These are phyloP conservation scores for Wallacemonas sp. DNA, from an alignment of 208 protist species.

Conservation along the genomic window DNA sequence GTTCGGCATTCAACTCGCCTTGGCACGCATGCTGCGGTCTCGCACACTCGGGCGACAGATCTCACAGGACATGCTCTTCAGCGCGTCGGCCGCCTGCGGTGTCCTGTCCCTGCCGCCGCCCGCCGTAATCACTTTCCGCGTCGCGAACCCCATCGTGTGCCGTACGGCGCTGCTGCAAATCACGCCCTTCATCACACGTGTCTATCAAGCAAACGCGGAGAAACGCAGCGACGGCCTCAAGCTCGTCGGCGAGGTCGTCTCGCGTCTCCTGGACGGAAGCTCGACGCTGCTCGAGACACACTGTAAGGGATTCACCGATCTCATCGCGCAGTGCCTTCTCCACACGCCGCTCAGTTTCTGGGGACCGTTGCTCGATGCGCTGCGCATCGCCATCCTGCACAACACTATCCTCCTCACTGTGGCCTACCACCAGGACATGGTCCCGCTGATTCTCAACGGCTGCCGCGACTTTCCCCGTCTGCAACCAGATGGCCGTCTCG, in stretches of 20 bases:
- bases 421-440: slow-evolving; percentile 50
- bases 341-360: slow-evolving; percentile 47
- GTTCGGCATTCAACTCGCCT: slow-evolving; percentile 42
- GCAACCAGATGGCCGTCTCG: slow-evolving; percentile 54
- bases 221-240: slow-evolving; percentile 24
- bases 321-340: slow-evolving; percentile 40
- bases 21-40: slow-evolving; percentile 29
- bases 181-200: slow-evolving; percentile 39
- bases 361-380: slow-evolving; percentile 70
- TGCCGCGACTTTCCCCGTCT: slow-evolving; percentile 59
- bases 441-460: slow-evolving; percentile 44
- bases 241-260: slow-evolving; percentile 22
- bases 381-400: slow-evolving; percentile 75
- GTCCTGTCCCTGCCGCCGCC: slow-evolving; percentile 46
- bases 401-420: slow-evolving; percentile 40
- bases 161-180: slow-evolving; percentile 29
- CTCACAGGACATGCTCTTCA: slow-evolving; percentile 37
- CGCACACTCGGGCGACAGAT: slow-evolving; percentile 43
- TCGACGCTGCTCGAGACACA: slow-evolving; percentile 38
- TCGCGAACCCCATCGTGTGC: slow-evolving; percentile 25
- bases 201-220: slow-evolving; percentile 33
- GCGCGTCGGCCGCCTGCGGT: slow-evolving; percentile 33
- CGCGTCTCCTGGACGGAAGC: slow-evolving; percentile 27
- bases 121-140: slow-evolving; percentile 60
- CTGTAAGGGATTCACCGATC: slow-evolving; percentile 48